These are phyloP conservation scores for Axilococcus clingmanii DNA, from an alignment of 139 green algal species.

Conservation along the genomic window DNA sequence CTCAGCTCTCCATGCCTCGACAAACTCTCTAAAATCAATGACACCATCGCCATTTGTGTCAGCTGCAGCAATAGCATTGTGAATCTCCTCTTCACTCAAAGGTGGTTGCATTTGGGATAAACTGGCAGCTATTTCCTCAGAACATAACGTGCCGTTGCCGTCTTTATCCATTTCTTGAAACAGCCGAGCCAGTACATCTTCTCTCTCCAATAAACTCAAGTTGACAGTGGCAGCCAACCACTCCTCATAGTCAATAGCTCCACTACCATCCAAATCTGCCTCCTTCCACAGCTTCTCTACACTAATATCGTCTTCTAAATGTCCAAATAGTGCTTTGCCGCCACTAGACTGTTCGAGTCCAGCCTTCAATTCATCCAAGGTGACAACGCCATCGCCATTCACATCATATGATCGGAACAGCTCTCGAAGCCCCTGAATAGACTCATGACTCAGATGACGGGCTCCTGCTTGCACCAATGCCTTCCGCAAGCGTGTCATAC, in stretches of 20 bases:
- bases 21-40: constrained; percentile 5
- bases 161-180: not conserved
- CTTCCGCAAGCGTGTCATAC: constrained; percentile 72
- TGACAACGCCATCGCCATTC: not conserved
- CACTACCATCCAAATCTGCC: not conserved
- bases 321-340: not conserved
- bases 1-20: not conserved
- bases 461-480: constrained; percentile 58
- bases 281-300: not conserved
- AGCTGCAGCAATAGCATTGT: not conserved
- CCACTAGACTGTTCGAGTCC: not conserved
- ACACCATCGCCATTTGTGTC: constrained; percentile 1
- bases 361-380: not conserved
- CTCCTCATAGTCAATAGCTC: constrained; percentile 1
- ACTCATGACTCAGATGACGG: not conserved
- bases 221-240: not conserved
- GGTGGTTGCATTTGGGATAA: not conserved
- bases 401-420: not conserved
- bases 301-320: not conserved
- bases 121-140: not conserved
- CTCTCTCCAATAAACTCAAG: not conserved
- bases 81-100: not conserved
- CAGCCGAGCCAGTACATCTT: not conserved
- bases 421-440: not conserved
- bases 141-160: not conserved